phyloP scores from a whole-genome alignment of 257 asterid species.

The Osmanthus fragrans region DNA sequence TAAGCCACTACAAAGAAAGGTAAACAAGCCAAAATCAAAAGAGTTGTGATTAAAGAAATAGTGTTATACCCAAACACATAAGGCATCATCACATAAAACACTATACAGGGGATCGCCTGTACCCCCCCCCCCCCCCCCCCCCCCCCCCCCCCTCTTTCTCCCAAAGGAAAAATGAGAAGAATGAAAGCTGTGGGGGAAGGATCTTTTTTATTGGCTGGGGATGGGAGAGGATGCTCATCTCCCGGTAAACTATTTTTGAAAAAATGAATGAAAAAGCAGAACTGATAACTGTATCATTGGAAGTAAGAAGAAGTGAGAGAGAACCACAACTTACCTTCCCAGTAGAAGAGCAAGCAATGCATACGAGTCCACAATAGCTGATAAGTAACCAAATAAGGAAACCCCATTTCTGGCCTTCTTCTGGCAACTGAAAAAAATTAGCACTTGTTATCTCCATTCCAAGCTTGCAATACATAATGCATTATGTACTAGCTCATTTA shows the following conservation, averaged over 20 bases:
- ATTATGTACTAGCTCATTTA: background rate
- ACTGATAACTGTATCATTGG: background rate
- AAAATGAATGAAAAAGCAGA: background rate
- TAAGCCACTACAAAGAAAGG: conserved; percentile 60
- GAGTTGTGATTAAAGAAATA: background rate
- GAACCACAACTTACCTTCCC: conserved; percentile 69
- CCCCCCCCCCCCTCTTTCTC: background rate
- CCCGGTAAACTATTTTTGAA: background rate
- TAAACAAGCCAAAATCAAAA: background rate
- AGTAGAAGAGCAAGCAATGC: conserved; percentile 72
- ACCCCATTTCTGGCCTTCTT: conserved; percentile 99
- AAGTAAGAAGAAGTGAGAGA: conserved; percentile 7
- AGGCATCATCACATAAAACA: background rate
- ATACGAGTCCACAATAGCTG: conserved; percentile 93
- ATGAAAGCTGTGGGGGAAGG: background rate
- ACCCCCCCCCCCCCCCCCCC: no score
- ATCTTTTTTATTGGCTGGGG: background rate
- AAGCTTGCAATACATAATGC: conserved; percentile 16
- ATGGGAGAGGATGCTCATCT: background rate
- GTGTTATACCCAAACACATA: background rate
- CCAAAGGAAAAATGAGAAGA: background rate
- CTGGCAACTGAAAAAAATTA: conserved; percentile 64
- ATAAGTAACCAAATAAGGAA: conserved; percentile 95
- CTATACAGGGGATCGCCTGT: background rate
- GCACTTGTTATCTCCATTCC: conserved; percentile 18